Base-by-base conservation (phyloP, 768 basidiomycete genomes). In the Strobilomyces confusus region DNA sequence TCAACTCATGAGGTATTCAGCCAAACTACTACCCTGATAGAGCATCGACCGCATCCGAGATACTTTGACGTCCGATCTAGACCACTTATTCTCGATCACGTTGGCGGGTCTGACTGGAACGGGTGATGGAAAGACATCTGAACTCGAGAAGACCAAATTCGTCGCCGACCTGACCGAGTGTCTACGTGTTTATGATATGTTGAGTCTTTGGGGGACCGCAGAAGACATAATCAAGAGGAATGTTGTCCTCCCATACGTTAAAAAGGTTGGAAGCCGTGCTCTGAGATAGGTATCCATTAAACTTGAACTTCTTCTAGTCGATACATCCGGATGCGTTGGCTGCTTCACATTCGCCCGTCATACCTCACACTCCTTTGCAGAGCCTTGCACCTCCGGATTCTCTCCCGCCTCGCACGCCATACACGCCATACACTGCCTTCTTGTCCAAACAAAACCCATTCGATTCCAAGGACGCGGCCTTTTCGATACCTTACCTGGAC, bases 181-280 rank as follows among this genome's bases (percentile, higher is more conserved):
- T 64, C 70, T 95, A 41, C 73, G 81, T 41, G 87, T 87, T 4
- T 95, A 95, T 62, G 89, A 93, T 59, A 69, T 79, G 8, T 73
- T 99, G 46, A 80, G 84, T 13, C 80, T 92, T 9, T 93, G 91
- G 89, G 73, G 82, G 61, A 85, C 90, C 57, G 95, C 94, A 2
- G 95, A 95, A 71, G 89, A 93, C 54, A 84, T 97, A 17, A 72
- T 98, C 47, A 77, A 86, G 51, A 75, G 74, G 48, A 82, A 87
- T 41, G 73, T 97, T 34, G 79, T 93, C 33, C 81, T 82, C 2
- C 78, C 77, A 14, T 95, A 94, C 61, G 77, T 93, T 9, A 84
- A 81, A 62, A 88, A 89, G 77, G 93, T 87, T 36, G 67, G 57
- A 67, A 17, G 25, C 22, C 33, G 30, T 23, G 13, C 15, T 11